Conservation (phyloP, 2,329 filamentous ascomycete genomes). For the Tolypocladium capitatum region DNA sequence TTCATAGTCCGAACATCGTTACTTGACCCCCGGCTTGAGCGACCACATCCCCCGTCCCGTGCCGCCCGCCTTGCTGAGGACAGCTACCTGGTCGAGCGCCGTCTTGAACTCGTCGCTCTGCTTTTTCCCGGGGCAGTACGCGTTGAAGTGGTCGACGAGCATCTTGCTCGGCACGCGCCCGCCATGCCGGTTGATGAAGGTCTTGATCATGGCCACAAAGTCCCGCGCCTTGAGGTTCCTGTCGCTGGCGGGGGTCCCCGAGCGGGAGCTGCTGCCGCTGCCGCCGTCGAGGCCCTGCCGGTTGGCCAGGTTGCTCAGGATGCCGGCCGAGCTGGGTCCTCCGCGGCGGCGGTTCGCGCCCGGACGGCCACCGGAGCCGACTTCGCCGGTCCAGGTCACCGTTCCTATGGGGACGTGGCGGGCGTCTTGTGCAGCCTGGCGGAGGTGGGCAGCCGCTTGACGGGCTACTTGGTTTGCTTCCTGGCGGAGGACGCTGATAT, state of each 20-base stretch:
- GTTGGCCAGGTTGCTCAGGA: constrained; percentile 44
- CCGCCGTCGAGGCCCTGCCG: constrained; percentile 37
- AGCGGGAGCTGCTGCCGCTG: constrained; percentile 30
- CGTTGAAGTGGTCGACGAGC: constrained; percentile 81
- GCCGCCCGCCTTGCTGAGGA: constrained; percentile 45
- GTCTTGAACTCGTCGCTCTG: constrained; percentile 70
- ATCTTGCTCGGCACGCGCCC: constrained; percentile 72
- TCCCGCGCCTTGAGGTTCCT: constrained; percentile 40
- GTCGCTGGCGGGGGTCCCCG: constrained; percentile 27
- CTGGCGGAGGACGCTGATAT: constrained; percentile 63
- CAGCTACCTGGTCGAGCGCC: constrained; percentile 65
- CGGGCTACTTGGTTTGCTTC: constrained; percentile 73
- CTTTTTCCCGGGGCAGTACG: constrained; percentile 51
- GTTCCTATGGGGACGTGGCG: constrained; percentile 64
- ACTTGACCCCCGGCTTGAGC: constrained; percentile 24
- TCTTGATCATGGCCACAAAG: constrained; percentile 59
- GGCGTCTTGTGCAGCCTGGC: constrained; percentile 59
- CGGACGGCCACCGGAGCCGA: constrained; percentile 64
- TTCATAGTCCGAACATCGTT: background rate
- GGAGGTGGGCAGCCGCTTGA: constrained; percentile 63
- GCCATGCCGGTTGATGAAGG: constrained; percentile 66
- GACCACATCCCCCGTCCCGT: constrained; percentile 42
- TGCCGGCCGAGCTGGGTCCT: constrained; percentile 38
- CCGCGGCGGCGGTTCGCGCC: constrained; percentile 37
- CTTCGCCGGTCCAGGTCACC: constrained; percentile 85